phyloP scores from a whole-genome alignment of 2,329 filamentous ascomycete species.

The Magnaporthiopsis rhizophila region DNA sequence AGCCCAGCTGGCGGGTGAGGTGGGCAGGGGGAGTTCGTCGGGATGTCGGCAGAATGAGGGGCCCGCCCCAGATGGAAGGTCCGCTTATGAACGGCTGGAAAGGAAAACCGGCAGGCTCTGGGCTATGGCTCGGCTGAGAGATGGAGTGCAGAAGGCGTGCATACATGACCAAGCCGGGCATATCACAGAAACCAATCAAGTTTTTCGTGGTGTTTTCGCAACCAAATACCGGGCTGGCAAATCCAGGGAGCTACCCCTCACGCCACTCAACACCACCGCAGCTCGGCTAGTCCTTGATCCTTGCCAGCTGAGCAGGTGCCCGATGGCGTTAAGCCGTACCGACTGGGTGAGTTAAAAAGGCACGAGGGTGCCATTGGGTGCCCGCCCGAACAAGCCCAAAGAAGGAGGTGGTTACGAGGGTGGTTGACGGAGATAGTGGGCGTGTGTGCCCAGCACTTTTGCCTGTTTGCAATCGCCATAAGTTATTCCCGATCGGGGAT shows the following conservation, averaged over 20 bases:
- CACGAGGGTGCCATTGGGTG: not conserved
- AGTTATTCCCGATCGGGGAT: not conserved
- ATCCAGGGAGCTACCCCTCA: not conserved
- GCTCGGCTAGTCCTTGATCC: not conserved
- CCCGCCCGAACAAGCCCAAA: not conserved
- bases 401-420: not conserved
- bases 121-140: too few species aligned
- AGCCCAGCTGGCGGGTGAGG: too few species aligned
- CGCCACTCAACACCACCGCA: not conserved
- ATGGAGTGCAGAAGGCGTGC: too few species aligned
- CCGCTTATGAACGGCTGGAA: too few species aligned
- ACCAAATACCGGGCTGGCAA: not conserved
- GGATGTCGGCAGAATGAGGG: not conserved
- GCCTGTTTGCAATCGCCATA: not conserved
- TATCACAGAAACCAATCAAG: not conserved
- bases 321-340: not conserved
- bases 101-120: too few species aligned
- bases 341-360: not conserved
- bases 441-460: not conserved
- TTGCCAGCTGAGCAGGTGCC: not conserved
- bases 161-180: too few species aligned
- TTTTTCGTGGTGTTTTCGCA: not conserved
- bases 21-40: not conserved
- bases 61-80: too few species aligned
- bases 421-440: not conserved